These are phyloP conservation scores for Ensete glaucum DNA, from an alignment of 176 grass and related monocot genomes.

Conservation along the genomic window DNA sequence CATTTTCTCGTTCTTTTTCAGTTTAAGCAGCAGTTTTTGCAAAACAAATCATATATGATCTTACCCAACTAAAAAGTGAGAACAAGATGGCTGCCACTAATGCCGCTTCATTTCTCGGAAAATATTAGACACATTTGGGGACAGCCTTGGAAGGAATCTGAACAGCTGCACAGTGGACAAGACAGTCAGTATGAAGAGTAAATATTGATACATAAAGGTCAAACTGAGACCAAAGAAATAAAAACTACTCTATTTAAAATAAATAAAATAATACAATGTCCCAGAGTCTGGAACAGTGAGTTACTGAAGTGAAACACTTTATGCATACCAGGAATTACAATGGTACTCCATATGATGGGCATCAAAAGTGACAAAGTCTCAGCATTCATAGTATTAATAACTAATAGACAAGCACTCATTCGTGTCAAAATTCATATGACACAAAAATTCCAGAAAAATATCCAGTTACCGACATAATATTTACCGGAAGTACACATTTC, in stretches of 20 bases:
- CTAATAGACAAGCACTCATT: too few relatives aligned
- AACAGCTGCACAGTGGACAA: slow-evolving; percentile 47
- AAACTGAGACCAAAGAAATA: background rate
- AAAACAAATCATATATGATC: background rate
- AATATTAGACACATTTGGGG: slow-evolving; percentile 69
- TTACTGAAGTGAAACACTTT: background rate
- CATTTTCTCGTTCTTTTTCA: background rate
- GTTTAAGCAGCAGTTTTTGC: background rate
- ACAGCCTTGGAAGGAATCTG: slow-evolving; percentile 89
- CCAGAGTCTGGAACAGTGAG: background rate
- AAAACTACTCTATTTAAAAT: background rate
- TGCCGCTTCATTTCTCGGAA: slow-evolving; percentile 67
- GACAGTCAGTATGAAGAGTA: background rate
- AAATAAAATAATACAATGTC: background rate
- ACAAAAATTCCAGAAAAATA: too few relatives aligned
- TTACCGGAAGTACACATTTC: too few relatives aligned
- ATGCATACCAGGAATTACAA: too few relatives aligned
- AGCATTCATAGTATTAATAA: too few relatives aligned
- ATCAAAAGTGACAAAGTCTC: too few relatives aligned
- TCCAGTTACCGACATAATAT: too few relatives aligned
- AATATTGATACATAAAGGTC: background rate
- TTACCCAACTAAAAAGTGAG: background rate
- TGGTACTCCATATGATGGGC: too few relatives aligned
- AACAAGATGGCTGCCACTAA: slow-evolving; percentile 19
- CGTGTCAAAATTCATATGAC: too few relatives aligned